phyloP scores from a whole-genome alignment of 139 green algal genomes.

The Micractinium conductrix region DNA sequence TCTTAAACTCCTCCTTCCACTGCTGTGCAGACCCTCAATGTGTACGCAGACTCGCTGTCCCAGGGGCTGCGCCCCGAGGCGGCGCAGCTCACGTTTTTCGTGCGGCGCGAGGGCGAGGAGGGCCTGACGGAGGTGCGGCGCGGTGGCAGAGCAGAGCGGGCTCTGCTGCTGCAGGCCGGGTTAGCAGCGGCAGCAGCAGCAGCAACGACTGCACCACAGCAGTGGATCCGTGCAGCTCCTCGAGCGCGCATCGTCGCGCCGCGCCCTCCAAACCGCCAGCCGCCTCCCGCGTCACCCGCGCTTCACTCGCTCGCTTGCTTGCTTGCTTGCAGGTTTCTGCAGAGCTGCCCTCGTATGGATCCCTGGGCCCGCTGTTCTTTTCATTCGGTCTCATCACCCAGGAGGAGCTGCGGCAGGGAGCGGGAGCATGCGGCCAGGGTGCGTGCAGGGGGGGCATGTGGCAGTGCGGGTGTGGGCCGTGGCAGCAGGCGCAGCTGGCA shows the following conservation, averaged over 20 bases:
- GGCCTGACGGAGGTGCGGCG: constrained; percentile 44
- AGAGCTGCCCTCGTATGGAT: constrained; percentile 70
- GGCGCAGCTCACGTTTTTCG: constrained; percentile 44
- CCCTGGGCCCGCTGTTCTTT: constrained; percentile 81
- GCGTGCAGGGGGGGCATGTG: background rate
- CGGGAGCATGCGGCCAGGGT: constrained; percentile 24
- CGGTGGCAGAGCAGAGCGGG: background rate
- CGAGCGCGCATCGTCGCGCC: too few species aligned
- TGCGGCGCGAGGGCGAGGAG: constrained; percentile 14
- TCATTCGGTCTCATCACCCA: constrained; percentile 85
- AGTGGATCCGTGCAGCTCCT: too few species aligned
- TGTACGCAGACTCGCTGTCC: constrained; percentile 79
- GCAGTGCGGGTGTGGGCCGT: background rate
- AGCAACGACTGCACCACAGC: too few species aligned
- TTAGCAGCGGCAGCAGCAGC: background rate
- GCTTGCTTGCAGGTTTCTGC: constrained; percentile 40
- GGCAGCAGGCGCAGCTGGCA: background rate
- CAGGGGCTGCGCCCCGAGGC: constrained; percentile 36
- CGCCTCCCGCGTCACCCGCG: background rate
- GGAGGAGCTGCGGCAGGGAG: constrained; percentile 65
- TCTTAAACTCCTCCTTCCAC: background rate
- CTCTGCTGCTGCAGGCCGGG: background rate
- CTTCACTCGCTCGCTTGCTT: background rate
- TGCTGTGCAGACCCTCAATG: constrained; percentile 74
- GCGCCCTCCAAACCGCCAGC: background rate